phyloP scores from a whole-genome alignment of 805 yeast genomes.

The Candida namnaoensis region DNA sequence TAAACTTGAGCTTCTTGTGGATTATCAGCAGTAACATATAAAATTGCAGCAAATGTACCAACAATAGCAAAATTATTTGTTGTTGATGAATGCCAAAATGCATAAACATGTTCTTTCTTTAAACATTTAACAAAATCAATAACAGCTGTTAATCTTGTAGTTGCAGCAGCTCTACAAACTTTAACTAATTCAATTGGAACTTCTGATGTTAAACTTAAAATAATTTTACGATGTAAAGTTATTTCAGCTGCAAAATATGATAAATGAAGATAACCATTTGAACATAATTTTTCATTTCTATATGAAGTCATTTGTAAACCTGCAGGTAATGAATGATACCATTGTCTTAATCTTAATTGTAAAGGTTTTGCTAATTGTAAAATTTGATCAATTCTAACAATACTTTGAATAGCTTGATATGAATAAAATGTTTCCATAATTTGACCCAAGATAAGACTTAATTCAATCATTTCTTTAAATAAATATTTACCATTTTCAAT shows the following conservation, averaged over 20 bases:
- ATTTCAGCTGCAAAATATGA: constrained; percentile 88
- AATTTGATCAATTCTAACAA: constrained; percentile 56
- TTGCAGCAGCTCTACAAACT: constrained; percentile 83
- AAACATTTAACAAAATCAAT: constrained; percentile 69
- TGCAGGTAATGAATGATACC: constrained; percentile 69
- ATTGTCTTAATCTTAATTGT: constrained; percentile 59
- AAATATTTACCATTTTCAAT: constrained; percentile 62
- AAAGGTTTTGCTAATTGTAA: constrained; percentile 74
- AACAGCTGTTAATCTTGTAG: constrained; percentile 72
- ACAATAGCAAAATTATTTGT: constrained; percentile 72
- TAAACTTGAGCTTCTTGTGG: constrained; percentile 57
- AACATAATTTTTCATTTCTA: constrained; percentile 53
- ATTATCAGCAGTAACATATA: constrained; percentile 57
- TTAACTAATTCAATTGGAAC: constrained; percentile 44
- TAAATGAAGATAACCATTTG: constrained; percentile 72
- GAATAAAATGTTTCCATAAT: constrained; percentile 68
- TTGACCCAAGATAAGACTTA: constrained; percentile 63
- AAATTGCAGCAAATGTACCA: constrained; percentile 80
- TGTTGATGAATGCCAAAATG: constrained; percentile 86
- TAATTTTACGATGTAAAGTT: constrained; percentile 72
- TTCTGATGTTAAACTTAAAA: constrained; percentile 37
- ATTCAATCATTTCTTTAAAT: constrained; percentile 58
- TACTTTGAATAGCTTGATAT: constrained; percentile 48
- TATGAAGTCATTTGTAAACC: constrained; percentile 55
- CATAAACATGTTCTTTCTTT: constrained; percentile 74